Base-by-base conservation (phyloP, 129 eudicot genomes). In the Tagetes erecta region DNA sequence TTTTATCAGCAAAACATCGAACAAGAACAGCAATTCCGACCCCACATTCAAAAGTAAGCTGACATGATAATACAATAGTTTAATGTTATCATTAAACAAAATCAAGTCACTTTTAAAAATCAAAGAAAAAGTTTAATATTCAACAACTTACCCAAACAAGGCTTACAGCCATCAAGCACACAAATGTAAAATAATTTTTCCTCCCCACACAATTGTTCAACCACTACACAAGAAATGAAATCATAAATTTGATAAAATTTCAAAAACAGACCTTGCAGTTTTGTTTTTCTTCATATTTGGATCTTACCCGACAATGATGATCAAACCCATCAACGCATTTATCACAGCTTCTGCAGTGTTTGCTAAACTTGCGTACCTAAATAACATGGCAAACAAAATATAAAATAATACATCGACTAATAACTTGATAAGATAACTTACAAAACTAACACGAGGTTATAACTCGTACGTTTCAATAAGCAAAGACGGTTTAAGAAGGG, bases 291-390 rank as follows among this genome's bases (percentile, higher is more conserved):
- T 63, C 37, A 33, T 50, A 30, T 40, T 56, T 68, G 39, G 30
- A 55, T 6, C 82, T 63, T 80, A 95, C 99, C 97, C 94, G 90
- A 56, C 99, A 95, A 75, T 95, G 99, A 82, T 91, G 99, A 83
- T 95, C 99, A 75, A 95, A 91, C 71, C 93, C 97, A 71, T 95
- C 99, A 40, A 91, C 99, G 37, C 99, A 95, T 83, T 95, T 95
- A 80, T 95, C 99, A 84, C 99, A 95, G 69, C 99, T 95, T 87
- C 99, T 86, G 83, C 99, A 95, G 73, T 91, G 99, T 82, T 95
- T 95, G 86, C 99, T 95, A 87, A 73, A 95, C 77, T 91, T 91
- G 74, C 94, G 93, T 44, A 94, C 99, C 99, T 94, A 86, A 59
- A 86, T 36, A 50, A 73, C 20, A 69, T 36, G 7, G 10, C 36